A percentile compares a stretch with the other conserved stretches of the same genome.
Evolutionary conservation across 2,329 filamentous ascomycete genomes (phyloP).

Genomic region (Aureobasidium mangrovei): DNA sequence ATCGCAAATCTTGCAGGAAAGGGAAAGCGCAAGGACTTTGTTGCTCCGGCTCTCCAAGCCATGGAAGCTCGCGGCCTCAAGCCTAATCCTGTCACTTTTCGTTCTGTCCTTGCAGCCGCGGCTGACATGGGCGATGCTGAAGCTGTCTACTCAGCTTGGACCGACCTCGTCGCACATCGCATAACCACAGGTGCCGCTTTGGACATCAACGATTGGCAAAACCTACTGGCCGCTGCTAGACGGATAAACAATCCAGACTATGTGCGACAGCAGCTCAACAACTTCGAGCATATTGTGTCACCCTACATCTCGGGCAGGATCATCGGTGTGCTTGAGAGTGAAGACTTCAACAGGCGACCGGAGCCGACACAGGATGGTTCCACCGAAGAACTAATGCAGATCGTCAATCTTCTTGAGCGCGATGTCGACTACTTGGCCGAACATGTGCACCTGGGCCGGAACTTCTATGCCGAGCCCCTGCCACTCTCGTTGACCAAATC

Average conservation of each 20-base stretch:
- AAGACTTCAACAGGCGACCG: neutral
- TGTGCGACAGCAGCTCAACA: conserved; percentile 17
- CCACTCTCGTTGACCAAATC: conserved; percentile 28
- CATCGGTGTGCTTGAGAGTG: neutral
- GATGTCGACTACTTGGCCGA: conserved; percentile 2
- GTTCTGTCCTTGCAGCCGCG: conserved; percentile 28
- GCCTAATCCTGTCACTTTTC: conserved; percentile 26
- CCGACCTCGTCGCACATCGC: conserved; percentile 20
- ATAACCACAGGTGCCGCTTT: conserved; percentile 14
- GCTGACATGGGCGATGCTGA: conserved; percentile 24
- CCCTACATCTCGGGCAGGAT: conserved; percentile 4
- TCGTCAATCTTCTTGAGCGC: neutral
- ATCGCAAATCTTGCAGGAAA: conserved; percentile 29
- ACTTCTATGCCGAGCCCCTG: conserved; percentile 29
- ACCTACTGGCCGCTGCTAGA: conserved; percentile 22
- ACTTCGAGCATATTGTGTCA: neutral
- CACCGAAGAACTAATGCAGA: neutral
- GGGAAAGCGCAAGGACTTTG: conserved; percentile 22
- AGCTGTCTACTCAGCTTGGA: conserved; percentile 25
- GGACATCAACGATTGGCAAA: conserved; percentile 20
- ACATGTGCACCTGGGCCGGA: conserved; percentile 22
- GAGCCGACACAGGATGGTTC: neutral
- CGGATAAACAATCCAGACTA: conserved; percentile 17
- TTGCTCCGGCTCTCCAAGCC: conserved; percentile 24
- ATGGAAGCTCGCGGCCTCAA: conserved; percentile 22